phyloP scores from a whole-genome alignment of 140 eudicot species.

The Senecio squalidus region DNA sequence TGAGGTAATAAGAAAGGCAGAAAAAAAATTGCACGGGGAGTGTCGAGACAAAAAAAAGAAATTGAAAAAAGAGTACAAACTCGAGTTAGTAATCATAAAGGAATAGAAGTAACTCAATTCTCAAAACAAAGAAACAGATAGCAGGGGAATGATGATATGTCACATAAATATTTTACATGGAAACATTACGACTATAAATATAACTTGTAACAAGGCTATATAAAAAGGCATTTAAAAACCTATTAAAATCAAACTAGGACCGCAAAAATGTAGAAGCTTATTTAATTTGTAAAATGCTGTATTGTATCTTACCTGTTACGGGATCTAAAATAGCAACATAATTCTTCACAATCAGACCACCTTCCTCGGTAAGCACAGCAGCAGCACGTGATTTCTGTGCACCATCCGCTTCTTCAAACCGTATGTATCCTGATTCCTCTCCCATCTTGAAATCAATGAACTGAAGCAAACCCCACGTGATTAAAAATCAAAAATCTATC shows the following conservation, averaged over 20 bases:
- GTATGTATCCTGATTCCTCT: constrained; percentile 72
- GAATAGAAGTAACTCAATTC: no score
- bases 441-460: constrained; percentile 81
- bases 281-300: neutral
- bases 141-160: no score
- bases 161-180: no score
- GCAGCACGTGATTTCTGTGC: constrained; percentile 96
- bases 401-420: constrained; percentile 78
- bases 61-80: no score
- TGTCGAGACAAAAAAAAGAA: no score
- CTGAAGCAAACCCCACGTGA: constrained; percentile 26
- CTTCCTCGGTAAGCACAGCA: constrained; percentile 82
- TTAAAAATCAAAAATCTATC: neutral
- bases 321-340: constrained; percentile 74
- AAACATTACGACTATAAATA: no score
- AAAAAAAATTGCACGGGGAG: neutral
- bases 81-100: no score
- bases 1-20: neutral
- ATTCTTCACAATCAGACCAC: constrained; percentile 82
- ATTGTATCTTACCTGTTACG: constrained; percentile 60
- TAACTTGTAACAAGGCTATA: no score
- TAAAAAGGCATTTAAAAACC: no score
- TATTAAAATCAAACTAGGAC: neutral
- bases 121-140: no score
- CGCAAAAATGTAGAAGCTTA: neutral